A percentile compares a stretch with the other conserved stretches of the same genome.
phyloP scores from a whole-genome alignment of 805 yeast genomes.

The Starmerella apis region DNA sequence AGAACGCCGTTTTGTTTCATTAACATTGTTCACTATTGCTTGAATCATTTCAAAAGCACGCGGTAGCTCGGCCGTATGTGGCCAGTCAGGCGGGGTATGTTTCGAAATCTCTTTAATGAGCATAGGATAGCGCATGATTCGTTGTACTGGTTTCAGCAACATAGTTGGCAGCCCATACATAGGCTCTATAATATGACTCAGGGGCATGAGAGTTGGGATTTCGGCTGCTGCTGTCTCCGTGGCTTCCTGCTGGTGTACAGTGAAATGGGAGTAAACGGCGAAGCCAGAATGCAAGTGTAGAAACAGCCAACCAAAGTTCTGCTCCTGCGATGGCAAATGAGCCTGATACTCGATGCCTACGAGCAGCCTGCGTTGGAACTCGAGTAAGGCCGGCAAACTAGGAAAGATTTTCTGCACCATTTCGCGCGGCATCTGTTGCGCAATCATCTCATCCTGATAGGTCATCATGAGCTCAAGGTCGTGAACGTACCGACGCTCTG shows the following conservation, averaged over 20 bases:
- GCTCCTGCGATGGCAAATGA: constrained; percentile 42
- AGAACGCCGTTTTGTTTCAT: constrained; percentile 85
- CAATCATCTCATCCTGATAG: constrained; percentile 58
- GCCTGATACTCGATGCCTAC: constrained; percentile 85
- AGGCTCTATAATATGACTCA: constrained; percentile 59
- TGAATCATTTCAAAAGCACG: constrained; percentile 64
- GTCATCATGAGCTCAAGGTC: constrained; percentile 66
- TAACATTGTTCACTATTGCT: constrained; percentile 75
- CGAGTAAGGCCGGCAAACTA: constrained; percentile 68
- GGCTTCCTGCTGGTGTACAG: constrained; percentile 80
- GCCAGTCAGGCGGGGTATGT: constrained; percentile 43
- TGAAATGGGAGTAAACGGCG: constrained; percentile 87
- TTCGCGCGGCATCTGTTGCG: constrained; percentile 64
- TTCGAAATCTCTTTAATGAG: constrained; percentile 62
- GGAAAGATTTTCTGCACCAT: constrained; percentile 77
- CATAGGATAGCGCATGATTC: constrained; percentile 90
- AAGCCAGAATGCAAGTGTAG: constrained; percentile 78
- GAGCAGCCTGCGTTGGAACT: constrained; percentile 81
- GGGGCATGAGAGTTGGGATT: constrained; percentile 43
- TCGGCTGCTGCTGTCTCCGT: constrained; percentile 64
- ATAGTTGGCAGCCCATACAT: constrained; percentile 83
- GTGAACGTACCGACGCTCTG: constrained; percentile 87
- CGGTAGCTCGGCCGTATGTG: constrained; percentile 54
- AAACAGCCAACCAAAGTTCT: constrained; percentile 81
- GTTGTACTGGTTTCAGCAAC: constrained; percentile 86